Conservation (phyloP, 495 filamentous ascomycete species). For the Lophiostoma macrostomum region DNA sequence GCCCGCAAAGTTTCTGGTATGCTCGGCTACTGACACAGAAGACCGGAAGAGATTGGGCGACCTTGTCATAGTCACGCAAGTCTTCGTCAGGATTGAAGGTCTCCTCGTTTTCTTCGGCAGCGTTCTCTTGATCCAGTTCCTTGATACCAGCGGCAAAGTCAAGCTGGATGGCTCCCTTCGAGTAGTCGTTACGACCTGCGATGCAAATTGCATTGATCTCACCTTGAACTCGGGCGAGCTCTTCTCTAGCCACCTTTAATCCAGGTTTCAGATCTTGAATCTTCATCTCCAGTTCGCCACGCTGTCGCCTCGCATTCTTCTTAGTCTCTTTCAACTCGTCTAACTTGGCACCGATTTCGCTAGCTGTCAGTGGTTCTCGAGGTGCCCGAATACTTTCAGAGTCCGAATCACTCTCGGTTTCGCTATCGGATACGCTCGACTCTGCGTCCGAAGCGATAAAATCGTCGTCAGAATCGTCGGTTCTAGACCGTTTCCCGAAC, state of each 20-base stretch:
- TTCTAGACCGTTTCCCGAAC: slow-evolving; percentile 16
- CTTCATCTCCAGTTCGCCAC: slow-evolving; percentile 35
- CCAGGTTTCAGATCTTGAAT: slow-evolving; percentile 35
- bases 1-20: slow-evolving; percentile 59
- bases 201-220: slow-evolving; percentile 52
- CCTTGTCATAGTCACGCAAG: slow-evolving; percentile 54
- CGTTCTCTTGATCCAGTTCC: slow-evolving; percentile 50
- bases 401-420: slow-evolving; percentile 33
- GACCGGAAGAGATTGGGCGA: slow-evolving; percentile 53
- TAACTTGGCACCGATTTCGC: slow-evolving; percentile 41
- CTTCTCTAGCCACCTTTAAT: slow-evolving; percentile 35
- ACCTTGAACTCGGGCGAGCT: slow-evolving; percentile 39
- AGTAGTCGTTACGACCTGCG: slow-evolving; percentile 52
- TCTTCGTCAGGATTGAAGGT: slow-evolving; percentile 47
- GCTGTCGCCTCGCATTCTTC: slow-evolving; percentile 41
- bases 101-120: slow-evolving; percentile 45
- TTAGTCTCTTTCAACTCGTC: slow-evolving; percentile 41
- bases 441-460: slow-evolving; percentile 4
- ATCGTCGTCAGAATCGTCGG: slow-evolving; percentile 19
- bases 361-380: slow-evolving; percentile 38
- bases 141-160: slow-evolving; percentile 58
- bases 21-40: slow-evolving; percentile 60
- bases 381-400: slow-evolving; percentile 3
- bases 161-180: slow-evolving; percentile 49
- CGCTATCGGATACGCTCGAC: slow-evolving; percentile 32